phyloP scores from a whole-genome alignment of 2,329 filamentous ascomycete species.

The Aplosporella prunicola region DNA sequence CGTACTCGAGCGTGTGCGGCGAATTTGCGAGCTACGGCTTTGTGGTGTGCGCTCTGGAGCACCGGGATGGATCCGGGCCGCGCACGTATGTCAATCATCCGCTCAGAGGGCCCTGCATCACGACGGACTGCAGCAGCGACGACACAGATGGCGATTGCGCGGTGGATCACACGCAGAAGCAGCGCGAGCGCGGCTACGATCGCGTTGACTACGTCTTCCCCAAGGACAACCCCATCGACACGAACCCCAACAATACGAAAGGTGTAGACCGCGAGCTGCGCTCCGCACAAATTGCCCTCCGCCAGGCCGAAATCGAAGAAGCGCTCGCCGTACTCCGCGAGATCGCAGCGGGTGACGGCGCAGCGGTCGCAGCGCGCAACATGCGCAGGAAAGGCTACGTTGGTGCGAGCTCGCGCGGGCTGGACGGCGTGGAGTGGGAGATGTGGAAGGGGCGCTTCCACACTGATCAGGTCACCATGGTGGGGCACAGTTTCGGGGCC shows the following conservation, averaged over 20 bases:
- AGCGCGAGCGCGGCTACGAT: conserved; percentile 35
- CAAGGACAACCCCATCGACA: conserved; percentile 39
- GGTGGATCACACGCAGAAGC: conserved; percentile 30
- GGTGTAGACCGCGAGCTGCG: conserved; percentile 53
- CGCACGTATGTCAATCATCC: conserved; percentile 52
- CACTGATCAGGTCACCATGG: conserved; percentile 48
- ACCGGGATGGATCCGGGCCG: conserved; percentile 55
- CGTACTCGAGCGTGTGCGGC: conserved; percentile 53
- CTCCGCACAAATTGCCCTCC: conserved; percentile 52
- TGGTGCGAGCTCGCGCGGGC: conserved; percentile 49
- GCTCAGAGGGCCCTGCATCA: conserved; percentile 20
- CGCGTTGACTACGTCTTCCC: conserved; percentile 55
- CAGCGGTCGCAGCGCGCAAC: conserved; percentile 43
- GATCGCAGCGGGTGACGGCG: conserved; percentile 47
- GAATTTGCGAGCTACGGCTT: conserved; percentile 59
- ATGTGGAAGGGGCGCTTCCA: conserved; percentile 49
- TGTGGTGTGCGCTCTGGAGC: conserved; percentile 55
- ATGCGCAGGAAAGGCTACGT: conserved; percentile 48
- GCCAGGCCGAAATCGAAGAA: conserved; percentile 56
- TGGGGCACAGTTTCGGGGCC: conserved; percentile 59
- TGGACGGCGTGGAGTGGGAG: conserved; percentile 48
- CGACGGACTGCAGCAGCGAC: conserved; percentile 21
- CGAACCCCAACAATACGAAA: conserved; percentile 44
- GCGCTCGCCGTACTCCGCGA: conserved; percentile 48
- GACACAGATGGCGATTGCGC: conserved; percentile 20